A percentile compares a stretch with the other conserved stretches of the same genome.
These are phyloP conservation scores for Globisporangium paddicum DNA, from an alignment of 352 stramenopile genomes.

Conservation along the genomic window DNA sequence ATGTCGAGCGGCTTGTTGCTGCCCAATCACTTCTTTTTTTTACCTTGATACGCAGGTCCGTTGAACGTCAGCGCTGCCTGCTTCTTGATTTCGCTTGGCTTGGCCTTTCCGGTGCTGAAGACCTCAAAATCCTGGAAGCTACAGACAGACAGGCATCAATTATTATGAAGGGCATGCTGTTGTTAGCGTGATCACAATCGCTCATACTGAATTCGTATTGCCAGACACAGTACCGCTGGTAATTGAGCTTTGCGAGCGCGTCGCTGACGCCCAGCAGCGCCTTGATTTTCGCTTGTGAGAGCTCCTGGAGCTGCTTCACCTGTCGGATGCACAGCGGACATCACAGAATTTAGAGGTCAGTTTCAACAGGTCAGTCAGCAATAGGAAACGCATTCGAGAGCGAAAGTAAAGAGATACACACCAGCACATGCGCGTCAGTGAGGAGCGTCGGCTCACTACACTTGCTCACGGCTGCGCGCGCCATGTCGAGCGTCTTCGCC, in stretches of 20 bases:
- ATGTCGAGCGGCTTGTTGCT: too few relatives aligned
- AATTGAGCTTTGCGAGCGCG: conserved; percentile 82
- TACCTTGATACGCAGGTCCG: conserved; percentile 74
- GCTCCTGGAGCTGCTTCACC: conserved; percentile 48
- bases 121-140: conserved; percentile 65
- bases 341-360: too few relatives aligned
- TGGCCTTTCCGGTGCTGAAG: conserved; percentile 13
- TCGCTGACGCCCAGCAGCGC: conserved; percentile 78
- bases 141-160: neutral
- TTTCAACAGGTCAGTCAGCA: neutral
- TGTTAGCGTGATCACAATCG: too few relatives aligned
- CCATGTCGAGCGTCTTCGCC: conserved; percentile 86
- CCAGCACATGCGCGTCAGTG: conserved; percentile 43
- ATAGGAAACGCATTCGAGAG: too few relatives aligned
- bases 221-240: conserved; percentile 49
- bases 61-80: conserved; percentile 76
- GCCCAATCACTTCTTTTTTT: neutral
- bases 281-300: conserved; percentile 75
- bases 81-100: conserved; percentile 48
- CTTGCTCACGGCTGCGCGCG: conserved; percentile 18
- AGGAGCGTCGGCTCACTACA: conserved; percentile 54
- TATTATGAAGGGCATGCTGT: too few relatives aligned
- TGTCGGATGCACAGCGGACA: too few relatives aligned
- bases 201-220: too few relatives aligned
- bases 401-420: conserved; percentile 10